Conservation (phyloP, 164 flowering plant genomes). For the Berberis vulgaris region DNA sequence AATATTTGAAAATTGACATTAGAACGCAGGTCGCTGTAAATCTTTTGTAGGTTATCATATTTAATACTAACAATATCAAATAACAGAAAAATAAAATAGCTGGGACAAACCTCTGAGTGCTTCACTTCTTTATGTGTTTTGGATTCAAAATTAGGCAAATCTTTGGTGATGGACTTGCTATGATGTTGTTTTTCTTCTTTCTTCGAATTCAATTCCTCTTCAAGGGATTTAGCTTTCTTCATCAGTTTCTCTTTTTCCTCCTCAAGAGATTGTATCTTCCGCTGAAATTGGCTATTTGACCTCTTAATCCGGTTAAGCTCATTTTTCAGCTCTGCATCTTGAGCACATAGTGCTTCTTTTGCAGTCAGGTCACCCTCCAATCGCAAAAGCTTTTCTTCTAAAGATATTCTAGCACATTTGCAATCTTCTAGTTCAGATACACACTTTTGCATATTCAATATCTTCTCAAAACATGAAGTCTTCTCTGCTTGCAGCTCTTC, state of each 20-base stretch:
- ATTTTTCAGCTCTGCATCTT: conserved; percentile 49
- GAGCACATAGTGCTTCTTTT: conserved; percentile 39
- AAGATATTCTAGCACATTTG: conserved; percentile 22
- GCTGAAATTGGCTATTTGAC: conserved; percentile 43
- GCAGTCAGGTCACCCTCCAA: conserved; percentile 44
- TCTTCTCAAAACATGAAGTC: conserved; percentile 33
- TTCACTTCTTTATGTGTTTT: conserved; percentile 9
- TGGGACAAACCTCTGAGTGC: conserved; percentile 21
- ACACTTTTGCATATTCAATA: conserved; percentile 35
- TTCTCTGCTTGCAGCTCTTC: conserved; percentile 53
- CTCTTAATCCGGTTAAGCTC: conserved; percentile 45
- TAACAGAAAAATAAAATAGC: not conserved
- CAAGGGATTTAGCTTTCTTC: conserved; percentile 36
- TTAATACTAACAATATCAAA: not conserved
- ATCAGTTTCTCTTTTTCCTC: conserved; percentile 38
- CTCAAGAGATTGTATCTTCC: conserved; percentile 44
- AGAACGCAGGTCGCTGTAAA: not conserved
- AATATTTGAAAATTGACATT: not conserved
- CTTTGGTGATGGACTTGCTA: conserved; percentile 10
- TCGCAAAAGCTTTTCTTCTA: conserved; percentile 58
- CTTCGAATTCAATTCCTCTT: conserved; percentile 35
- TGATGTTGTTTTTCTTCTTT: conserved; percentile 30
- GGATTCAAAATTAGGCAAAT: conserved; percentile 7
- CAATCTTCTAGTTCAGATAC: conserved; percentile 48
- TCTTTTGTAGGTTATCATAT: not conserved